These are phyloP conservation scores for Phytophthora boehmeriae DNA, from an alignment of 352 stramenopile species.

Conservation along the genomic window DNA sequence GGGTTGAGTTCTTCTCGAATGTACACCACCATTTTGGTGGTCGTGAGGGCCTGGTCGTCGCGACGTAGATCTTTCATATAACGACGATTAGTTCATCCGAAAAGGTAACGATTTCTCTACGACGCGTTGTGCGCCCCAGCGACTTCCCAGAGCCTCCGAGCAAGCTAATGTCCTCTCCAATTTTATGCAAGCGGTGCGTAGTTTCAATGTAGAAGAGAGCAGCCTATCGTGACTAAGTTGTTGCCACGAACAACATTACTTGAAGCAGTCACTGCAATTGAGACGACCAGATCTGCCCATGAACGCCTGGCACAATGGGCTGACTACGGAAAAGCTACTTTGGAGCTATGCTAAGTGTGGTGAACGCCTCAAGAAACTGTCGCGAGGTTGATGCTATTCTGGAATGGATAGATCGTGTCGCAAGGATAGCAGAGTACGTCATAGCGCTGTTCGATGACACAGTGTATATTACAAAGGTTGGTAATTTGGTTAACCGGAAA, in stretches of 20 bases:
- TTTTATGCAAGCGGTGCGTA: neutral
- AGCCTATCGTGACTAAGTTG: neutral
- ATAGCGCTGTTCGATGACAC: neutral
- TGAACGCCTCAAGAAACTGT: neutral
- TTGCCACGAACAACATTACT: neutral
- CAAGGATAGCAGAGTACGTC: neutral
- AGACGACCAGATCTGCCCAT: too few relatives aligned
- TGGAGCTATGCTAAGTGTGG: neutral
- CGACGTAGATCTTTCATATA: too few relatives aligned
- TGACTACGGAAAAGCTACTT: neutral
- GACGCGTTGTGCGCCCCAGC: neutral
- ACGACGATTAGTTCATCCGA: neutral
- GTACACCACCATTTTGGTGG: neutral
- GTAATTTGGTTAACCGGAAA: neutral
- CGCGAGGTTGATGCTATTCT: neutral
- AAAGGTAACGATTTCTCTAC: neutral
- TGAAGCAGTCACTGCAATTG: too few relatives aligned
- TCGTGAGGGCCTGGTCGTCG: neutral
- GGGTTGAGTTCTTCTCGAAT: neutral
- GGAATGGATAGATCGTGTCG: neutral
- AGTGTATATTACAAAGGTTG: neutral
- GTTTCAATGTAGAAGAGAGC: neutral
- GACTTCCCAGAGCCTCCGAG: neutral
- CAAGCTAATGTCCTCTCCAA: neutral
- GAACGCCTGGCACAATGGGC: neutral